These are phyloP conservation scores for Porpolomopsis calyptriformis DNA, from an alignment of 768 basidiomycete species.

Conservation along the genomic window DNA sequence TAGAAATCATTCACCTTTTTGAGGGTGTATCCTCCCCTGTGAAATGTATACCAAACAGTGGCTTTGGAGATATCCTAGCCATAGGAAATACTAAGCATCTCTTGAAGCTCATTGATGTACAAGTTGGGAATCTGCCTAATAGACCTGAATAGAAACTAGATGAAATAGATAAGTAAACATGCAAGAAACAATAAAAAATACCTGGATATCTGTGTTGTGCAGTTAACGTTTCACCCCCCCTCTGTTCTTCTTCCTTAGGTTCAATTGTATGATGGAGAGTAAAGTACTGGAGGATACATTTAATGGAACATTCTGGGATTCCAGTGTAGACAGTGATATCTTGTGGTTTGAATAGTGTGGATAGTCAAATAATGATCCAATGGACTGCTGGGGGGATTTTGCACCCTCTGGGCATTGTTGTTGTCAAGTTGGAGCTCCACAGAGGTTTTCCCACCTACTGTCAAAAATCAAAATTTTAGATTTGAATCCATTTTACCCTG, in stretches of 20 bases:
- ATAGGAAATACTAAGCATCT: constrained; percentile 9
- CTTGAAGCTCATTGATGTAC: constrained; percentile 12
- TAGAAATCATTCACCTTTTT: constrained; percentile 9
- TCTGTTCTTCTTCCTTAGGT: neutral
- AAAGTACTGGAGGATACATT: neutral
- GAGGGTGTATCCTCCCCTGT: constrained; percentile 9
- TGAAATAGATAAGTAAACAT: neutral
- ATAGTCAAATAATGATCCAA: neutral
- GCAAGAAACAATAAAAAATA: neutral
- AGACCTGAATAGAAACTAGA: neutral
- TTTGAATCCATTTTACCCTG: no score
- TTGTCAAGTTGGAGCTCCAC: no score
- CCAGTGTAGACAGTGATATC: neutral
- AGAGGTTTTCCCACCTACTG: no score
- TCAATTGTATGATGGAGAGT: no score
- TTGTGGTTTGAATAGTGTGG: neutral
- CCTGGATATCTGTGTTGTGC: neutral
- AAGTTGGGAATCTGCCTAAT: constrained; percentile 9
- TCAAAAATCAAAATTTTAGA: no score
- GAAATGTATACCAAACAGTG: constrained; percentile 13
- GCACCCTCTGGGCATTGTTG: no score
- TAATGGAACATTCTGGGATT: neutral
- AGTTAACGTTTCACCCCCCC: neutral
- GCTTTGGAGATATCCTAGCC: constrained; percentile 5
- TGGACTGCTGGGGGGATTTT: no score